phyloP scores from a whole-genome alignment of 164 flowering plant species.

The Tinospora cordifolia region DNA sequence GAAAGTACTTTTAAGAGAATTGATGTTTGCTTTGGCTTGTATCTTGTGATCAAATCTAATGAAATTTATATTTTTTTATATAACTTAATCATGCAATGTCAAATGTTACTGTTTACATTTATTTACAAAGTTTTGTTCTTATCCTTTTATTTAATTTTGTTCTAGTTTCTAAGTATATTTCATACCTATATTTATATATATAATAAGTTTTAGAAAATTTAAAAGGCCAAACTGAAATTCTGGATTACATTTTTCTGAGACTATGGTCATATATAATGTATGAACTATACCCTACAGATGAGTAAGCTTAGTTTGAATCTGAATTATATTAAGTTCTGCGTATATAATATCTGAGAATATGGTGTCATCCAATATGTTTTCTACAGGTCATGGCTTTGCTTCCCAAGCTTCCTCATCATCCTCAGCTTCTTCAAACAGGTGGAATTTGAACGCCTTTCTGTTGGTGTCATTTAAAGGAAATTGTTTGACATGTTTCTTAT shows the following conservation, averaged over 20 bases:
- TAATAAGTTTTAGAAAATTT: no score
- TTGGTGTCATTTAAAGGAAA: constrained; percentile 5
- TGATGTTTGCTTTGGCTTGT: no score
- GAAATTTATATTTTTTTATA: no score
- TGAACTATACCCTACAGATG: neutral
- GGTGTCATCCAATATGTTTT: neutral
- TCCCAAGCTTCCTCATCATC: constrained; percentile 74
- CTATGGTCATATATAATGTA: neutral
- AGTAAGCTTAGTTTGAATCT: neutral
- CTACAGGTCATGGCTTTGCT: constrained; percentile 74
- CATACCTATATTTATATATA: no score
- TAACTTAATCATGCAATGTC: no score
- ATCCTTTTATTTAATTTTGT: no score
- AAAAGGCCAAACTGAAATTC: no score
- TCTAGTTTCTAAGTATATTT: no score
- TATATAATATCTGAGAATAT: neutral
- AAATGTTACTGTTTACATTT: no score
- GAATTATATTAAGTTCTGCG: neutral
- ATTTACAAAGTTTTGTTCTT: no score
- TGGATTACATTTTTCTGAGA: neutral
- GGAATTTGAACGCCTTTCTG: constrained; percentile 2
- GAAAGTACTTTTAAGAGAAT: no score
- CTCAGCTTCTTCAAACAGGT: constrained; percentile 93
- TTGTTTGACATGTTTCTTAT: neutral
- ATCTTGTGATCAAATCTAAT: no score